phyloP scores from a whole-genome alignment of 345 rosid species.

The Eucalyptus fibrosa region DNA sequence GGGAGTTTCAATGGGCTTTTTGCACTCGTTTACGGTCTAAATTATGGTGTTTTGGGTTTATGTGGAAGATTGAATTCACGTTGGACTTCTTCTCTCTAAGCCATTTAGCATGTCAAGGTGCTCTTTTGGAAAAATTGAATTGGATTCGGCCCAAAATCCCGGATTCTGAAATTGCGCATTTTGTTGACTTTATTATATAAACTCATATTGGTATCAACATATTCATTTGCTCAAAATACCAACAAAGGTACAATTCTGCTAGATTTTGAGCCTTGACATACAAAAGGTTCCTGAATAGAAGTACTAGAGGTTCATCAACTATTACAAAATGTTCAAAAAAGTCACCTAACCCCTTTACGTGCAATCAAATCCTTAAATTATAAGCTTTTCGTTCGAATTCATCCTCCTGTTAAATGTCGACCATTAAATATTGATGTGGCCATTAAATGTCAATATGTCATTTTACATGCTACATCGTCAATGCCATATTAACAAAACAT shows the following conservation, averaged over 20 bases:
- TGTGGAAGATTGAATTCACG: not conserved
- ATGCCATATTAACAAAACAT: not conserved
- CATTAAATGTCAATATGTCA: not conserved
- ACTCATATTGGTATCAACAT: not conserved
- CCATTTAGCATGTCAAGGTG: not conserved
- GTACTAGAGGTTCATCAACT: not conserved
- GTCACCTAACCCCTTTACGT: fast-evolving
- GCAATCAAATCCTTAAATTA: not conserved
- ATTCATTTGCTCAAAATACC: not conserved
- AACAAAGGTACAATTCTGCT: not conserved
- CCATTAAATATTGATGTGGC: not conserved
- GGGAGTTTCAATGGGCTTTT: not conserved
- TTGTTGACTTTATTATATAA: not conserved
- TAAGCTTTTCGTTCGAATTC: not conserved
- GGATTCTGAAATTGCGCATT: not conserved
- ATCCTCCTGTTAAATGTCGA: not conserved
- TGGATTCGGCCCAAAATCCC: not conserved
- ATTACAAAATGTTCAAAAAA: not conserved
- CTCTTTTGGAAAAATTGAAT: not conserved
- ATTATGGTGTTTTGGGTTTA: not conserved
- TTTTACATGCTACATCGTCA: not conserved
- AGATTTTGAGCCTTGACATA: not conserved
- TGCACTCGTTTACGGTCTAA: not conserved
- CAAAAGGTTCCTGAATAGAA: not conserved
- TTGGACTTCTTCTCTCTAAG: not conserved